Evolutionary conservation across 768 basidiomycete species (phyloP).

Genomic region (Suillus alpinus): DNA sequence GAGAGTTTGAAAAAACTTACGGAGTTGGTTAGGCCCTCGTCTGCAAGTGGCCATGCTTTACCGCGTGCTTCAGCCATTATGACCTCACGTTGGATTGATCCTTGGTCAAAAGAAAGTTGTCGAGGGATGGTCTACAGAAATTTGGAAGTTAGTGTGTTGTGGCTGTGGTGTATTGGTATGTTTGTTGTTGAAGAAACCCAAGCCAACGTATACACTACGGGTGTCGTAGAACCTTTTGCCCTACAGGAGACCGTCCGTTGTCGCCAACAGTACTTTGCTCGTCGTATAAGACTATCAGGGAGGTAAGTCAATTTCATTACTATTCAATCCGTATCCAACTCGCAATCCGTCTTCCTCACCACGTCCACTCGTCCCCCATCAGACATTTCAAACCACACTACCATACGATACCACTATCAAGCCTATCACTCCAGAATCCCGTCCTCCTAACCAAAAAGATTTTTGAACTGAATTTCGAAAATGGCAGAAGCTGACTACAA

Average conservation of each 20-base stretch:
- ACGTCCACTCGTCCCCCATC: conserved; percentile 50
- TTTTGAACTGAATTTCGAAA: conserved; percentile 53
- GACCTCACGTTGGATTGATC: conserved; percentile 87
- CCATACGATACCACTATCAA: conserved; percentile 39
- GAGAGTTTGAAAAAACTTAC: conserved; percentile 41
- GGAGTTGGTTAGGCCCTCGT: conserved; percentile 85
- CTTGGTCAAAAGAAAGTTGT: conserved; percentile 58
- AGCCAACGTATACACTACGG: background rate
- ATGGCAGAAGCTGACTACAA: conserved; percentile 86
- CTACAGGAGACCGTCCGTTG: background rate
- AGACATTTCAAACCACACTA: conserved; percentile 45
- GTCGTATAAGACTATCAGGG: background rate
- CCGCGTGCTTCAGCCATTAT: conserved; percentile 66
- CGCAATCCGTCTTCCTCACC: conserved; percentile 58
- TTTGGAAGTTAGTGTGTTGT: background rate
- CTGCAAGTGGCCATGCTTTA: conserved; percentile 89
- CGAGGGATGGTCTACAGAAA: background rate
- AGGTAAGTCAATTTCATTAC: conserved; percentile 36
- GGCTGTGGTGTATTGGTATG: conserved; percentile 3
- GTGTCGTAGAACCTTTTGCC: background rate
- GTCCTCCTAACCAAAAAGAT: conserved; percentile 26
- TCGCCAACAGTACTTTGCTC: background rate
- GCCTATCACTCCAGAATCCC: conserved; percentile 42
- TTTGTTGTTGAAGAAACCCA: conserved; percentile 4
- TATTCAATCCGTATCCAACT: conserved; percentile 43